Evolutionary conservation across 2,329 filamentous ascomycete species (phyloP).

Genomic region (Fusarium nelsonii): DNA sequence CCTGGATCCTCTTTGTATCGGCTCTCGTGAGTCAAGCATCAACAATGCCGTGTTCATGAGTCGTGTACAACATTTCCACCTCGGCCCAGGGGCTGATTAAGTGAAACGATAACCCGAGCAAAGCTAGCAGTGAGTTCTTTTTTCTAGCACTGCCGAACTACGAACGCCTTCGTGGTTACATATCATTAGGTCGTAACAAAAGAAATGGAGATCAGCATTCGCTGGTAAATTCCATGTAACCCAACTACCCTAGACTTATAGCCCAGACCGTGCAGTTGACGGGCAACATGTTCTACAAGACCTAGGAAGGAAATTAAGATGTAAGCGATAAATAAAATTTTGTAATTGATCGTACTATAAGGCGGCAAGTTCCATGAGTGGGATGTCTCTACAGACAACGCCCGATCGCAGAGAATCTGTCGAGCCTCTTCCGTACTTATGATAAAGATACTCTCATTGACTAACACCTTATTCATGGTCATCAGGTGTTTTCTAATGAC

Average conservation of each 20-base stretch:
- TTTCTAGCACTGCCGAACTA: neutral
- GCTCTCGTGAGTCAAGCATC: constrained; percentile 33
- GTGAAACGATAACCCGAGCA: neutral
- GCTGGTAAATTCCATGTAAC: neutral
- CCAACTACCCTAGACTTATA: neutral
- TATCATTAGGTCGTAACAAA: neutral
- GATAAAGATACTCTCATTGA: too few relatives aligned
- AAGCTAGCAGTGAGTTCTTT: neutral
- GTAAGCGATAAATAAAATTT: neutral
- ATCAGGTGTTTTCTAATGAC: too few relatives aligned
- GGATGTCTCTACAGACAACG: neutral
- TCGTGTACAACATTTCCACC: constrained; percentile 18
- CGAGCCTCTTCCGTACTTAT: too few relatives aligned
- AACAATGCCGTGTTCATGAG: constrained; percentile 25
- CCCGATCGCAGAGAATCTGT: too few relatives aligned
- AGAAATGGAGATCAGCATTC: neutral
- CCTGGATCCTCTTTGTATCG: constrained; percentile 3
- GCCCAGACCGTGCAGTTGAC: neutral
- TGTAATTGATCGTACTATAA: too few relatives aligned
- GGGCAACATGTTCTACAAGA: neutral
- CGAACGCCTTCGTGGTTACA: neutral
- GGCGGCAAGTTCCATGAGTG: neutral
- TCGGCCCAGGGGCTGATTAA: neutral
- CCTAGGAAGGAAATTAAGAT: neutral
- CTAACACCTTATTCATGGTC: too few relatives aligned